Conservation (phyloP, 1,139 yeast species). For the Protomyces lactucae-debilis region DNA sequence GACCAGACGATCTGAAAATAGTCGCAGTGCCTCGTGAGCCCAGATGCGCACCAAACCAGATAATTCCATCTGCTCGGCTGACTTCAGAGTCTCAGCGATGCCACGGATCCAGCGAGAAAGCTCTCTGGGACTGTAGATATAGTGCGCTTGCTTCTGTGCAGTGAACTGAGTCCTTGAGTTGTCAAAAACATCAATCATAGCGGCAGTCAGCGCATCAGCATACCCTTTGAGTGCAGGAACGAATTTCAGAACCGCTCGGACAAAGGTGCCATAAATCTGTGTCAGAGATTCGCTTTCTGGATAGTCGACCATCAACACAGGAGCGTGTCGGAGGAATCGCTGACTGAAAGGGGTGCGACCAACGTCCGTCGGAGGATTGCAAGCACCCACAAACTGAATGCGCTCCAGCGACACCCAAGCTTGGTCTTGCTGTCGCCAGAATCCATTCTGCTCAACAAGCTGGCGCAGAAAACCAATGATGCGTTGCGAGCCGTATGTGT, state of each 20-base stretch:
- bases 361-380: conserved; percentile 80
- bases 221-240: conserved; percentile 61
- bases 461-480: conserved; percentile 75
- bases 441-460: conserved; percentile 67
- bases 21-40: conserved; percentile 76
- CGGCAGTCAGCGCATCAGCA: conserved; percentile 50
- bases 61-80: conserved; percentile 42
- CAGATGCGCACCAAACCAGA: conserved; percentile 57
- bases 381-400: conserved; percentile 87
- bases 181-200: conserved; percentile 64
- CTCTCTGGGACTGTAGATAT: conserved; percentile 85
- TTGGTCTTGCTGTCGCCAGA: conserved; percentile 60
- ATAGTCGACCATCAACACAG: conserved; percentile 71
- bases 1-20: conserved; percentile 70
- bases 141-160: conserved; percentile 49
- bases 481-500: conserved; percentile 69
- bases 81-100: conserved; percentile 54
- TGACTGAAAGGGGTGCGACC: conserved; percentile 60
- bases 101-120: conserved; percentile 85
- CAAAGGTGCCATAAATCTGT: conserved; percentile 64
- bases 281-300: conserved; percentile 62
- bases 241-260: conserved; percentile 54
- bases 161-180: conserved; percentile 46
- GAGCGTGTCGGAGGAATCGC: conserved; percentile 66
- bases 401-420: conserved; percentile 65